Evolutionary conservation across 371 early-diverging fungal species (phyloP).

Genomic region (Apophysomyces elegans): DNA sequence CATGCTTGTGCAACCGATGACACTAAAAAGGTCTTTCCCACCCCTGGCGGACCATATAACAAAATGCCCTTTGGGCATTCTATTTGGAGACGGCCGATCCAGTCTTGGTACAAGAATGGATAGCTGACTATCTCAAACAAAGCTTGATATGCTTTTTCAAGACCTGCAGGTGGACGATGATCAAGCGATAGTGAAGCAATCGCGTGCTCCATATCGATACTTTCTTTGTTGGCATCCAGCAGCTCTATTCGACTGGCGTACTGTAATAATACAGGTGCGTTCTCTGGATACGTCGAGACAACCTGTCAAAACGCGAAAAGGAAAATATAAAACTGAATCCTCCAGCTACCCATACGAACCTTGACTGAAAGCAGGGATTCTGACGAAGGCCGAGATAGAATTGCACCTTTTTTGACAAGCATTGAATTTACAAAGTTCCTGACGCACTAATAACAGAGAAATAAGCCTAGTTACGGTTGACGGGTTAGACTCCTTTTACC

Average conservation of each 20-base stretch:
- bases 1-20: constrained; percentile 65
- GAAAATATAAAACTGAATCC: background rate
- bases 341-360: constrained; percentile 6
- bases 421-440: constrained; percentile 25
- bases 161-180: constrained; percentile 15
- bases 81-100: constrained; percentile 68
- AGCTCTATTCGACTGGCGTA: constrained; percentile 31
- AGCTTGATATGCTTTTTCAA: constrained; percentile 59
- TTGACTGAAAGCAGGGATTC: constrained; percentile 11
- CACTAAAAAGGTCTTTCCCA: constrained; percentile 92
- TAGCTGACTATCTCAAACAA: constrained; percentile 81
- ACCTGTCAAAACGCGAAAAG: constrained; percentile 20
- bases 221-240: constrained; percentile 11
- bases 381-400: background rate
- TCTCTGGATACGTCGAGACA: constrained; percentile 29
- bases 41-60: constrained; percentile 95
- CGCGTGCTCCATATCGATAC: background rate
- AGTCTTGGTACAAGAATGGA: constrained; percentile 72
- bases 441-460: constrained; percentile 15
- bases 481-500: constrained; percentile 13
- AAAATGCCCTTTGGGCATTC: constrained; percentile 90
- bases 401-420: constrained; percentile 9
- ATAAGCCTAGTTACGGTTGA: too few species aligned
- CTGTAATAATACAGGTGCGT: constrained; percentile 27
- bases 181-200: constrained; percentile 9